A percentile compares a stretch with the other conserved stretches of the same genome.
Conservation (phyloP, 768 basidiomycete genomes). For the Lentinula aciculospora region DNA sequence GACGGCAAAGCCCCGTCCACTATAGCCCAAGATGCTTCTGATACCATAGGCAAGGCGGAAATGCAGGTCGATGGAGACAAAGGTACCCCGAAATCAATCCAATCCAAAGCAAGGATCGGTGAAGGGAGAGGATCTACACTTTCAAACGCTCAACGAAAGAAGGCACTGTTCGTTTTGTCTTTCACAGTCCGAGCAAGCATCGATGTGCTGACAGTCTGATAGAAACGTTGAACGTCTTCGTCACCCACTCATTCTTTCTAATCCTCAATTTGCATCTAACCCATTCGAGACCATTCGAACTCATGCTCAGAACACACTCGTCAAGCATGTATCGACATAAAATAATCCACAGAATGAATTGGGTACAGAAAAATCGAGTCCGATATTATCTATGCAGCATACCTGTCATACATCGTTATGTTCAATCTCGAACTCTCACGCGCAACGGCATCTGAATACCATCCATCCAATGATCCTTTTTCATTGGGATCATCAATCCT, state of each 20-base stretch:
- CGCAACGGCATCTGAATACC: background rate
- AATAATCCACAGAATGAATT: background rate
- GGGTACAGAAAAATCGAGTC: background rate
- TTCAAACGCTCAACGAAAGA: slow-evolving; percentile 59
- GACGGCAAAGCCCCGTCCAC: slow-evolving; percentile 20
- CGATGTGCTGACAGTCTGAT: background rate
- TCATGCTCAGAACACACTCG: slow-evolving; percentile 73
- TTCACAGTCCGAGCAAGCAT: background rate
- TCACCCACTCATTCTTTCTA: slow-evolving; percentile 64
- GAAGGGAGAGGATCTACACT: slow-evolving; percentile 57
- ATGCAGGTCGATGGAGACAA: background rate
- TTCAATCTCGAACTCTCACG: background rate
- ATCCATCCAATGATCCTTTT: background rate
- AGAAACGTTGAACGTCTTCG: slow-evolving; percentile 66
- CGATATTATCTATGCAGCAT: no score
- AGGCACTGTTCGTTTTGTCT: slow-evolving; percentile 43
- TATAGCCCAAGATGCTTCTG: background rate
- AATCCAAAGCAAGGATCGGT: slow-evolving; percentile 45
- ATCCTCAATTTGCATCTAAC: slow-evolving; percentile 57
- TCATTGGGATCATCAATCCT: slow-evolving; percentile 3
- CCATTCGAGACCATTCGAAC: slow-evolving; percentile 77
- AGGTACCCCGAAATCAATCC: slow-evolving; percentile 2
- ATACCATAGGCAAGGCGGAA: slow-evolving; percentile 16
- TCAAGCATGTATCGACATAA: slow-evolving; percentile 35
- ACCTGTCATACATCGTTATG: background rate